These are phyloP conservation scores for Trametes coccinea DNA, from an alignment of 768 basidiomycete genomes.

Conservation along the genomic window DNA sequence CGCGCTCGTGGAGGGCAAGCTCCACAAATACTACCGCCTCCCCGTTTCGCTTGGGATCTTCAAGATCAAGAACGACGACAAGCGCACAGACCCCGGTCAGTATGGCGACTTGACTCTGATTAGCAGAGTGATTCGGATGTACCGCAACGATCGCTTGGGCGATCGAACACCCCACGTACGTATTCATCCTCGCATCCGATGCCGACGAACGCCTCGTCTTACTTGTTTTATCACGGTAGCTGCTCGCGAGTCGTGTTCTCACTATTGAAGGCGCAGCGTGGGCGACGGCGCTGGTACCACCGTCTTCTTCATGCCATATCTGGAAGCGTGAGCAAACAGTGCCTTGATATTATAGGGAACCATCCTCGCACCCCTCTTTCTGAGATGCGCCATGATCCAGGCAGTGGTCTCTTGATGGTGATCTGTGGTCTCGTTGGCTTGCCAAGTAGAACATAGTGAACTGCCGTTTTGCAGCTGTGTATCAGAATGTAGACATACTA, in stretches of 20 bases:
- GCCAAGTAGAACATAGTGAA: too few relatives aligned
- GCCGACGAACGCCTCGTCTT: too few relatives aligned
- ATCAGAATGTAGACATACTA: too few relatives aligned
- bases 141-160: background rate
- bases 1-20: constrained; percentile 9
- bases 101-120: constrained; percentile 14
- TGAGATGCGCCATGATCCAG: constrained; percentile 21
- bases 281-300: constrained; percentile 14
- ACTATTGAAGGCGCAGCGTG: constrained; percentile 3
- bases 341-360: constrained; percentile 23
- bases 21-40: constrained; percentile 13
- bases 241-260: constrained; percentile 12
- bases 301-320: constrained; percentile 17
- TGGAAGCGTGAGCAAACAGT: constrained; percentile 15
- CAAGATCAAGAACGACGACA: constrained; percentile 15
- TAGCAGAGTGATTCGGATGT: constrained; percentile 2
- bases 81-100: background rate
- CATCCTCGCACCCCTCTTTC: constrained; percentile 21
- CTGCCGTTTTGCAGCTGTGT: too few relatives aligned
- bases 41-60: constrained; percentile 17
- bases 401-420: constrained; percentile 18
- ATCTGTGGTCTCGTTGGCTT: background rate
- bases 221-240: background rate
- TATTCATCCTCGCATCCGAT: background rate
- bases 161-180: constrained; percentile 14